Evolutionary conservation across 208 protist species (phyloP), one percentile per base, ranked within the genome.

Genomic region (Acanthamoeba sp.): DNA sequence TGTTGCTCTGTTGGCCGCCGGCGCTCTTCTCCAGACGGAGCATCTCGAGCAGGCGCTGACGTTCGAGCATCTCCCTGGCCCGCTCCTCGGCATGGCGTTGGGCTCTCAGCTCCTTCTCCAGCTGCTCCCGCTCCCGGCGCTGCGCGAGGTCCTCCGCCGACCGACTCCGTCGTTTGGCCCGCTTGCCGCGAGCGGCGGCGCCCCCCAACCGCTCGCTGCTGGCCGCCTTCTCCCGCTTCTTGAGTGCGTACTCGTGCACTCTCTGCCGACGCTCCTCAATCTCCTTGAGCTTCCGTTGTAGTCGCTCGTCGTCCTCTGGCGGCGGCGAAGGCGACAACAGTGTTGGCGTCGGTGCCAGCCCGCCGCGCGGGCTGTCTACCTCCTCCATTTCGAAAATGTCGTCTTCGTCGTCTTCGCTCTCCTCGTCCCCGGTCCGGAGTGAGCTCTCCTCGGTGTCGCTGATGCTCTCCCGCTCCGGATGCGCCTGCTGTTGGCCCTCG

Each of bases 321-420:
- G 55, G n/a, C 22, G 55, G 22, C 18, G 55, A 59, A 10, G 55
- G n/a, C 16, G 55, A 62, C 1, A 24, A 62, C 18, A 55, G 50
- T 24, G 50, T 24, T 55, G 18, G 10, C 7, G 55, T 7, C 18
- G 55, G 9, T 2, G 22, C 1, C 22, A 62, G 55, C 7, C n/a
- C 24, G 55, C 22, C 40, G 66, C 45, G 78, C 27, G 48, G 45
- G 29, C 78, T 59, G 24, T 87, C 78, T 9, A 80, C 20, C 22
- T 87, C 78, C 45, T 87, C 78, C 78, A 87, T 87, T 27, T 87
- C 78, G 29, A 87, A 87, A 10, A 87, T 59, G 48, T 50, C 78
- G n/a, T 59, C 5, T 5, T 59, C 48, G 29, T 36, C 24, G 27
- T 32, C 45, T 62, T 55, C 42, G 29, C 20, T 36, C 38, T 87